Conservation (phyloP, 2,329 filamentous ascomycete genomes). For the Sporothrix curviconia region DNA sequence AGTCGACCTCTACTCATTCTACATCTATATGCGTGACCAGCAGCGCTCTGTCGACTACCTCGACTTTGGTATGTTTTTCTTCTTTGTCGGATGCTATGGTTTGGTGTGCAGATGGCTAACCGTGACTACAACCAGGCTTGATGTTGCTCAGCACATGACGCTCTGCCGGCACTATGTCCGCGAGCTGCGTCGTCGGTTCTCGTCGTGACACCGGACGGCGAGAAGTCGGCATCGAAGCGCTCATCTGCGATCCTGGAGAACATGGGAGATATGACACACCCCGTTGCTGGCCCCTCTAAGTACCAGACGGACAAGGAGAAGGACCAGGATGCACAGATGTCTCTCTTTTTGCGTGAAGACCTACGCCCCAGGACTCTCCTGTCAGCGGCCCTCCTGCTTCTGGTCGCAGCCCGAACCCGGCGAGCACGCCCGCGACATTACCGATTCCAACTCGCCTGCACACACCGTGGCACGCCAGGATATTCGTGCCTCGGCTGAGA, state of each 20-base stretch:
- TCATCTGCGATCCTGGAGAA: slow-evolving; percentile 75
- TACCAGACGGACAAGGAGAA: slow-evolving; percentile 64
- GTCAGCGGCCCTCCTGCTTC: slow-evolving; percentile 34
- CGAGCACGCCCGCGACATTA: slow-evolving; percentile 55
- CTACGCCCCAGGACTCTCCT: slow-evolving; percentile 49
- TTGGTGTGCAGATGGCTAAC: slow-evolving; percentile 12
- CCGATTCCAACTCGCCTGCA: slow-evolving; percentile 73
- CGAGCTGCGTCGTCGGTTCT: slow-evolving; percentile 84
- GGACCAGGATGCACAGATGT: slow-evolving; percentile 82
- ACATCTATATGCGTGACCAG: slow-evolving; percentile 99
- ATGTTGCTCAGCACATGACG: slow-evolving; percentile 98
- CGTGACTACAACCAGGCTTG: slow-evolving; percentile 62
- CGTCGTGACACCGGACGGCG: slow-evolving; percentile 83
- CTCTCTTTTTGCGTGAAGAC: slow-evolving; percentile 74
- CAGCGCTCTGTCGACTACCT: slow-evolving; percentile 96
- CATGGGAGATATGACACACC: slow-evolving; percentile 59
- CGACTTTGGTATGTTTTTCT: slow-evolving; percentile 73
- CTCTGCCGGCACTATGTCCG: slow-evolving; percentile 95
- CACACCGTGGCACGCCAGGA: slow-evolving; percentile 84
- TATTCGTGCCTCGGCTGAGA: slow-evolving; percentile 88
- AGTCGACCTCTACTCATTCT: slow-evolving; percentile 96
- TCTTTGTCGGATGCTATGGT: background rate
- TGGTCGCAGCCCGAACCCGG: slow-evolving; percentile 46
- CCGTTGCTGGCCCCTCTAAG: slow-evolving; percentile 54
- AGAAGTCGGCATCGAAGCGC: slow-evolving; percentile 69